Conservation (phyloP, 2,329 filamentous ascomycete genomes). For the Fusarium oxysporum region DNA sequence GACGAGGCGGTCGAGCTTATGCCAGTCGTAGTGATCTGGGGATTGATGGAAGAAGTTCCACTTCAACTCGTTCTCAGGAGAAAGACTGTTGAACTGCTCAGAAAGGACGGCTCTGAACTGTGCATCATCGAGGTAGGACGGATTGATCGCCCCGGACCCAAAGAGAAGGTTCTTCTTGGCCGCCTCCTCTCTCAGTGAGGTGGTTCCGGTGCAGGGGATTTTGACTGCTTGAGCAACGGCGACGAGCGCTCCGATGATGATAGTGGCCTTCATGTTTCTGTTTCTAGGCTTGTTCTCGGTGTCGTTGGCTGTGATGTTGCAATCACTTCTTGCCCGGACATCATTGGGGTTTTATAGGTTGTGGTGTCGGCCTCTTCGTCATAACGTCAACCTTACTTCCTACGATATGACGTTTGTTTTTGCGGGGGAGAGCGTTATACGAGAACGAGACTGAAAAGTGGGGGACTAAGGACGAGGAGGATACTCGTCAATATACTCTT, state of each 20-base stretch:
- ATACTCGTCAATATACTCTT: too few relatives aligned
- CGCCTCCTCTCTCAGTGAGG: slow-evolving; percentile 1
- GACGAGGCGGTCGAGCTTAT: not conserved
- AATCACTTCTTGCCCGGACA: too few relatives aligned
- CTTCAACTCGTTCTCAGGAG: not conserved
- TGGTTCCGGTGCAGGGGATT: not conserved
- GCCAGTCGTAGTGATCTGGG: not conserved
- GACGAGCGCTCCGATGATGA: not conserved
- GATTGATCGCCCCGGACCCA: slow-evolving; percentile 3
- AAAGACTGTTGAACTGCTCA: not conserved
- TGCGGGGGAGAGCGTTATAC: too few relatives aligned
- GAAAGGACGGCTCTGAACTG: not conserved
- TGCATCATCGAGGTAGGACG: not conserved
- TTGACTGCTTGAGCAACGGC: not conserved
- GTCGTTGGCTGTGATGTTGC: too few relatives aligned
- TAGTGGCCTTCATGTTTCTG: not conserved
- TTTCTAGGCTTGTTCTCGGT: too few relatives aligned
- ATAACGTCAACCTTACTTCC: too few relatives aligned
- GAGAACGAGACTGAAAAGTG: too few relatives aligned
- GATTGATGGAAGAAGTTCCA: not conserved
- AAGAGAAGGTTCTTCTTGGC: not conserved
- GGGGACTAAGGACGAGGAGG: too few relatives aligned
- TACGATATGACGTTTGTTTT: too few relatives aligned
- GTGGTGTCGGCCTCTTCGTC: too few relatives aligned
- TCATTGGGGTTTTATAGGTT: too few relatives aligned